Evolutionary conservation across 2,329 filamentous ascomycete genomes (phyloP).

Genomic region (Dactylella cylindrospora): DNA sequence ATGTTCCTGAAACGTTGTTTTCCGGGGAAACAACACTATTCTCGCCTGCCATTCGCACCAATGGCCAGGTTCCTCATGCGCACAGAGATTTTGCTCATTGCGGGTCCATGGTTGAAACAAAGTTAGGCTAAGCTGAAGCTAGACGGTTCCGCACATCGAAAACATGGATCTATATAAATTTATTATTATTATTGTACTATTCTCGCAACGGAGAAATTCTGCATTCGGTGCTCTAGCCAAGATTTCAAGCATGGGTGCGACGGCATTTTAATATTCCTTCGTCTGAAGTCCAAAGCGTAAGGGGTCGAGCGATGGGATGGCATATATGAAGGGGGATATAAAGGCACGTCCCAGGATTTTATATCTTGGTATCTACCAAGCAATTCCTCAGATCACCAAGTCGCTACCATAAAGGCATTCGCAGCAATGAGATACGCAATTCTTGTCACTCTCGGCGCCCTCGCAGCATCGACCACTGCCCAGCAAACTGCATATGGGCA

Average conservation of each 20-base stretch:
- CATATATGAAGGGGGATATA: constrained; percentile 11
- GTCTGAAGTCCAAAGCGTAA: constrained; percentile 2
- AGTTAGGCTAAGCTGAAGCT: no score
- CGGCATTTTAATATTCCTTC: constrained; percentile 26
- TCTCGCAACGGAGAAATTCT: constrained; percentile 41
- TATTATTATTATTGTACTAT: no score
- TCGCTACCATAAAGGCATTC: neutral
- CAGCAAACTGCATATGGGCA: constrained; percentile 53
- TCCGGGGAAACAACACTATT: constrained; percentile 11
- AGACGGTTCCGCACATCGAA: no score
- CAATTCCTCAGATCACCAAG: neutral
- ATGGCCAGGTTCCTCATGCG: neutral
- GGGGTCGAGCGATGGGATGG: neutral
- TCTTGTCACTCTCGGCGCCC: constrained; percentile 6
- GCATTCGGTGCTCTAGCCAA: neutral
- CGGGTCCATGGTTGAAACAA: constrained; percentile 1
- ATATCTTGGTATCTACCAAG: neutral
- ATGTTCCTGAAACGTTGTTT: constrained; percentile 5
- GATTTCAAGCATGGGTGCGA: constrained; percentile 1
- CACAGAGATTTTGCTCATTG: neutral
- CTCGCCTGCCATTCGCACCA: neutral
- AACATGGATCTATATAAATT: no score
- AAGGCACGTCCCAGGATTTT: neutral
- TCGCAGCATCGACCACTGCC: constrained; percentile 45
- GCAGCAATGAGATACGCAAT: constrained; percentile 7